Conservation (phyloP, 2,329 filamentous ascomycete genomes). For the Helotiales sp. region DNA sequence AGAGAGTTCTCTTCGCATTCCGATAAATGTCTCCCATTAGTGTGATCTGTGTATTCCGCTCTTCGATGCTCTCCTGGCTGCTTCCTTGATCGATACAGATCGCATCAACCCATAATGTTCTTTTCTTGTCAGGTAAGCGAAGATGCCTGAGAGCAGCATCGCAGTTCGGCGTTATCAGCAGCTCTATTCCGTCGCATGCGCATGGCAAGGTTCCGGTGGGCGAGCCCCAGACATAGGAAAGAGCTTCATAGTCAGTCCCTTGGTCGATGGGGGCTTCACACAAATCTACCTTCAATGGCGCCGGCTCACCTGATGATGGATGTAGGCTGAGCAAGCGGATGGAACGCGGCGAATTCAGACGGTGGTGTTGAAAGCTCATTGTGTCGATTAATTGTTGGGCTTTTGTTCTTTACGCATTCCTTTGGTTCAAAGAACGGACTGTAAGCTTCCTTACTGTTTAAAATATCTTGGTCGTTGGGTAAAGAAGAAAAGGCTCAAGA, state of each 20-base stretch:
- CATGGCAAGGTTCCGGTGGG: background rate
- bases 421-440: no score
- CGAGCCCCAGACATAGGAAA: background rate
- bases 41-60: background rate
- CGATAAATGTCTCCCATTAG: constrained; percentile 2
- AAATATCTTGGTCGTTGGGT: no score
- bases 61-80: background rate
- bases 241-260: background rate
- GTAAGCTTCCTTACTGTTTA: no score
- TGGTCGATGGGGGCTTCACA: background rate
- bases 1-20: background rate
- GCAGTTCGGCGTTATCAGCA: no score
- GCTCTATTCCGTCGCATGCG: background rate
- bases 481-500: no score
- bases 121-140: no score
- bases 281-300: no score
- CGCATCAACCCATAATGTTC: no score
- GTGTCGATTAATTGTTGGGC: no score
- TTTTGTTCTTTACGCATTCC: no score
- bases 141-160: no score
- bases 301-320: background rate
- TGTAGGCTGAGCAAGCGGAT: background rate
- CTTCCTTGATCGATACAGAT: background rate
- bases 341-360: background rate
- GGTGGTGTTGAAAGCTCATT: background rate